Percentiles rank a stretch among this genome's conserved stretches.
Conservation (phyloP, 1,284 basidiomycete species). For the Ustilago tritici region DNA sequence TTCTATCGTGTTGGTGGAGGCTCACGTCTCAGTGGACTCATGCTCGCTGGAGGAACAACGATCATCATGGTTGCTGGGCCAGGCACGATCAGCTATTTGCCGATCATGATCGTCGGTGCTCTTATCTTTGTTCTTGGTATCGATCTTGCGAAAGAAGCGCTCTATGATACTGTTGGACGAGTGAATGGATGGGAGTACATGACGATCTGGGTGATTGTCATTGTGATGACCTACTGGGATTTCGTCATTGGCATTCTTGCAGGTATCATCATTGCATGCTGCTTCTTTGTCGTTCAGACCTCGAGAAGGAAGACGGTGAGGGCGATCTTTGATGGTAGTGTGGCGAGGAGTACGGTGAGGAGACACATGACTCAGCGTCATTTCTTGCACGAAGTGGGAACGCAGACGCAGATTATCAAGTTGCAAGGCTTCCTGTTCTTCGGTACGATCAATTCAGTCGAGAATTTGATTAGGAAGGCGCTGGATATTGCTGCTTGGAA, state of each 20-base stretch:
- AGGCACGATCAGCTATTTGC: conserved; percentile 69
- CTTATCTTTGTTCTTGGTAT: conserved; percentile 95
- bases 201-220: conserved; percentile 74
- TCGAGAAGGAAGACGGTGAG: conserved; percentile 74
- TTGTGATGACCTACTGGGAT: conserved; percentile 78
- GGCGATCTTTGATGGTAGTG: conserved; percentile 64
- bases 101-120: conserved; percentile 75
- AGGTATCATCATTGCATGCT: conserved; percentile 89
- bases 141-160: conserved; percentile 89
- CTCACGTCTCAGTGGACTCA: conserved; percentile 83
- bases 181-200: conserved; percentile 74
- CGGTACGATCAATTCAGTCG: conserved; percentile 89
- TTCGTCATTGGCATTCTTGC: conserved; percentile 94
- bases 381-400: conserved; percentile 89
- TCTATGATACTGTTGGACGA: conserved; percentile 93
- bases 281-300: conserved; percentile 96
- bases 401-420: conserved; percentile 88
- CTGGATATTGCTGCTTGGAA: conserved; percentile 82
- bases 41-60: conserved; percentile 83
- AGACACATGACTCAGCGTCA: conserved; percentile 87
- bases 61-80: conserved; percentile 85
- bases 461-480: conserved; percentile 79
- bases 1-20: conserved; percentile 93
- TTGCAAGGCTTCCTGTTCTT: conserved; percentile 95
- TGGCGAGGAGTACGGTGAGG: conserved; percentile 84